Evolutionary conservation across 176 grass and related monocot species (phyloP).

Genomic region (Alloteropsis semialata): DNA sequence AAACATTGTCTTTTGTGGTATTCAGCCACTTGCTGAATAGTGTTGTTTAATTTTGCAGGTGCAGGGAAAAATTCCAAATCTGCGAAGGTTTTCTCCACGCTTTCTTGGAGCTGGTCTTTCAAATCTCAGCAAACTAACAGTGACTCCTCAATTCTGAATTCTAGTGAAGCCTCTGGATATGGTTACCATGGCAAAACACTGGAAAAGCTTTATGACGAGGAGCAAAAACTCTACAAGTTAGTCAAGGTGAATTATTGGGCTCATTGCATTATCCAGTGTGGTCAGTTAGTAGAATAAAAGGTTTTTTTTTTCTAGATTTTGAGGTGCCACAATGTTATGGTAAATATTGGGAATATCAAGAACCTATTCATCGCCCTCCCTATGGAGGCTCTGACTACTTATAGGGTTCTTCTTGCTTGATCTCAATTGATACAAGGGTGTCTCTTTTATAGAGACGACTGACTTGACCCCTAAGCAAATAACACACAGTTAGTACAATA

Average conservation of each 20-base stretch:
- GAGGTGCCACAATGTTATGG: not conserved
- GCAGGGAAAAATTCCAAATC: constrained; percentile 80
- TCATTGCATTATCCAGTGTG: constrained; percentile 3
- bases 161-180: constrained; percentile 53
- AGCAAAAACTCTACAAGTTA: constrained; percentile 96
- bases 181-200: constrained; percentile 87
- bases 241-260: constrained; percentile 62
- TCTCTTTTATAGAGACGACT: too few relatives aligned
- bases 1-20: not conserved
- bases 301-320: constrained; percentile 10
- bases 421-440: too few relatives aligned
- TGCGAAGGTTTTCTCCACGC: constrained; percentile 84
- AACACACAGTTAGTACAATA: too few relatives aligned
- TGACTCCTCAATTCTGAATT: constrained; percentile 50
- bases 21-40: constrained; percentile 3
- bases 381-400: too few relatives aligned
- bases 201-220: constrained; percentile 72
- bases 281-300: not conserved
- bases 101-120: constrained; percentile 91
- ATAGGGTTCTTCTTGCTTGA: too few relatives aligned
- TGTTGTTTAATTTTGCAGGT: constrained; percentile 33
- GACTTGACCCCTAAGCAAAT: too few relatives aligned
- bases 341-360: too few relatives aligned
- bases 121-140: constrained; percentile 61
- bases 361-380: too few relatives aligned